A percentile compares a stretch with the other conserved stretches of the same genome.
These are phyloP conservation scores for Urtica urens DNA, from an alignment of 306 rosid species.

Conservation along the genomic window DNA sequence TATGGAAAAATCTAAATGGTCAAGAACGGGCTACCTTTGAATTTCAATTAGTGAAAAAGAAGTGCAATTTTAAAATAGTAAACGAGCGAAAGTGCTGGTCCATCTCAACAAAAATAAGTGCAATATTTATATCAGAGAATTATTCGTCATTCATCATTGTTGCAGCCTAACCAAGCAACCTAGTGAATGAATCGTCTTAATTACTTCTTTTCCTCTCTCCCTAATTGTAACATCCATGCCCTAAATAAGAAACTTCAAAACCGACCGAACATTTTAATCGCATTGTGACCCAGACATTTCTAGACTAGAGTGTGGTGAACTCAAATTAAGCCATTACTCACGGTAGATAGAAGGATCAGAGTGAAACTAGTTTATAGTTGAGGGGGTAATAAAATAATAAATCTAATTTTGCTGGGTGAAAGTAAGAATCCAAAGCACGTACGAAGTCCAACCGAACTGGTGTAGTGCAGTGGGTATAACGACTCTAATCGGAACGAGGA, in stretches of 20 bases:
- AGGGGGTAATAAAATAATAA: no score
- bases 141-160: no score
- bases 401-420: background rate
- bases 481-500: background rate
- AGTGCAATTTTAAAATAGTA: background rate
- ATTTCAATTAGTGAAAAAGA: background rate
- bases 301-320: no score
- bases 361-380: no score
- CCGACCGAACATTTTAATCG: no score
- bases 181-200: background rate
- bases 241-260: no score
- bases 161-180: slow-evolving; percentile 8
- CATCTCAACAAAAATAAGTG: background rate
- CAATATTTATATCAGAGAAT: background rate
- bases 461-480: slow-evolving; percentile 4
- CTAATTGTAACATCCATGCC: background rate
- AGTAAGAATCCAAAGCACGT: background rate
- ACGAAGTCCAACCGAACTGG: background rate
- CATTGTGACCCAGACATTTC: no score
- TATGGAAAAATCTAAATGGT: no score
- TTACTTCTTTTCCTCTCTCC: background rate
- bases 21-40: no score
- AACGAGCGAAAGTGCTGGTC: background rate
- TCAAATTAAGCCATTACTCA: no score
- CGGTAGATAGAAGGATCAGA: no score